These are phyloP conservation scores for Chalciporus sp. DNA, from an alignment of 1,284 basidiomycete genomes.

Conservation along the genomic window DNA sequence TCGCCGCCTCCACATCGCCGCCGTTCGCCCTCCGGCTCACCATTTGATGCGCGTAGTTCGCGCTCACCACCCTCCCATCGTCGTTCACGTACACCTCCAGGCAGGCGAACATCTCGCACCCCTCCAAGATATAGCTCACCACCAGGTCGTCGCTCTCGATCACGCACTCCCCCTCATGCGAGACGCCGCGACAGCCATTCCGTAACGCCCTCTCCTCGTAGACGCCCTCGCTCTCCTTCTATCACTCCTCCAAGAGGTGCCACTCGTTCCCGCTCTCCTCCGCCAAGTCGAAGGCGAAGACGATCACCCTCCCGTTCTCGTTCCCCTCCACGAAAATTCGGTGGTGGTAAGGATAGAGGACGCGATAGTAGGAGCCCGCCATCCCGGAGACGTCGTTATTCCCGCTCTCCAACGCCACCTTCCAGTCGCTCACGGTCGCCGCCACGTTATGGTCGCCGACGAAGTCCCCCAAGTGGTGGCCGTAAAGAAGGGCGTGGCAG, in stretches of 20 bases:
- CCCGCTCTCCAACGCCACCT: constrained; percentile 40
- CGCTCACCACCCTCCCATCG: constrained; percentile 41
- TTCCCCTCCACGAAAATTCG: constrained; percentile 47
- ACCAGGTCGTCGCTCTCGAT: constrained; percentile 28
- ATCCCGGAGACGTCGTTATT: constrained; percentile 52
- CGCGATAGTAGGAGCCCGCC: constrained; percentile 62
- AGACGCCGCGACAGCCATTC: constrained; percentile 33
- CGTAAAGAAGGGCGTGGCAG: constrained; percentile 30
- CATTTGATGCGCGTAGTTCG: constrained; percentile 42
- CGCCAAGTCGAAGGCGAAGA: constrained; percentile 45
- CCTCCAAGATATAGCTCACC: constrained; percentile 26
- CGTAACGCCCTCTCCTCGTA: constrained; percentile 33
- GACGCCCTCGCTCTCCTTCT: constrained; percentile 39
- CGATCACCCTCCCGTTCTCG: constrained; percentile 40
- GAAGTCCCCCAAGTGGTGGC: constrained; percentile 39
- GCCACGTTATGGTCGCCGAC: constrained; percentile 31
- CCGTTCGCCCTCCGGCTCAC: constrained; percentile 36
- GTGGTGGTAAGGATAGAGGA: constrained; percentile 38
- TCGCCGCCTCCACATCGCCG: constrained; percentile 38
- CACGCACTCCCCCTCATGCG: constrained; percentile 31
- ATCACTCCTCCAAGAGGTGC: constrained; percentile 29
- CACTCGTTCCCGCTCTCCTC: constrained; percentile 40
- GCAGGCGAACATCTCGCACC: constrained; percentile 39
- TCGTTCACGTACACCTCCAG: constrained; percentile 39
- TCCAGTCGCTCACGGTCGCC: constrained; percentile 47